phyloP scores from a whole-genome alignment of 192 early-diverging fungal genomes.

The Podochytrium sp. region DNA sequence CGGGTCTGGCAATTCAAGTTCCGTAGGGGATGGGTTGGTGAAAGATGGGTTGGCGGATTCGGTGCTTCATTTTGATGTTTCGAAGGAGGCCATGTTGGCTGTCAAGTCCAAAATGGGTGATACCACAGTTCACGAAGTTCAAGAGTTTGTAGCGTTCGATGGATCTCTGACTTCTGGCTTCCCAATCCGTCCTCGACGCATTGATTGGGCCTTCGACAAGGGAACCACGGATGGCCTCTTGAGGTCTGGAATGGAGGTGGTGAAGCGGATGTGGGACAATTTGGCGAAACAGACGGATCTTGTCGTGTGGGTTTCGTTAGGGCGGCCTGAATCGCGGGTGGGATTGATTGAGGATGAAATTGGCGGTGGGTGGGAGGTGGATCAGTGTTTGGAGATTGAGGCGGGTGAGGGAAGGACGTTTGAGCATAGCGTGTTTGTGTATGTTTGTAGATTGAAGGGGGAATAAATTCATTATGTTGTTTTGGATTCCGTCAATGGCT shows the following conservation, averaged over 20 bases:
- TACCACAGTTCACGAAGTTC: too few relatives aligned
- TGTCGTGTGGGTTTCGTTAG: conserved; percentile 18
- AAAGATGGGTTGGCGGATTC: neutral
- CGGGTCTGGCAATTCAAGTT: conserved; percentile 12
- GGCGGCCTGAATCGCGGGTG: conserved; percentile 4
- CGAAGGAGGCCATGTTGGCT: neutral
- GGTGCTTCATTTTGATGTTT: conserved; percentile 13
- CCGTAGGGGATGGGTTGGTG: conserved; percentile 16
- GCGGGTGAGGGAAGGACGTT: neutral
- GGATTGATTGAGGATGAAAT: conserved; percentile 23
- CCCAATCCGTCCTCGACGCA: neutral
- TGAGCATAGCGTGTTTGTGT: too few relatives aligned
- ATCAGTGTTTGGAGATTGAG: conserved; percentile 18
- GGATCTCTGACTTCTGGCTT: neutral
- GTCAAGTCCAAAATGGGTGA: too few relatives aligned
- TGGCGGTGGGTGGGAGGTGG: conserved; percentile 27
- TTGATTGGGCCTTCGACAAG: conserved; percentile 33
- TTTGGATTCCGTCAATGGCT: too few relatives aligned
- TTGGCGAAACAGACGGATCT: conserved; percentile 10
- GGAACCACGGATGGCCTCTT: conserved; percentile 26
- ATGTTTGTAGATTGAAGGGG: too few relatives aligned
- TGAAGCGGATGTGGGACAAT: neutral
- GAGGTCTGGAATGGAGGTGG: conserved; percentile 9
- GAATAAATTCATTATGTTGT: too few relatives aligned
- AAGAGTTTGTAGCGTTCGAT: neutral